Base-by-base conservation (phyloP, 495 filamentous ascomycete genomes). In the Amorphotheca resinae region DNA sequence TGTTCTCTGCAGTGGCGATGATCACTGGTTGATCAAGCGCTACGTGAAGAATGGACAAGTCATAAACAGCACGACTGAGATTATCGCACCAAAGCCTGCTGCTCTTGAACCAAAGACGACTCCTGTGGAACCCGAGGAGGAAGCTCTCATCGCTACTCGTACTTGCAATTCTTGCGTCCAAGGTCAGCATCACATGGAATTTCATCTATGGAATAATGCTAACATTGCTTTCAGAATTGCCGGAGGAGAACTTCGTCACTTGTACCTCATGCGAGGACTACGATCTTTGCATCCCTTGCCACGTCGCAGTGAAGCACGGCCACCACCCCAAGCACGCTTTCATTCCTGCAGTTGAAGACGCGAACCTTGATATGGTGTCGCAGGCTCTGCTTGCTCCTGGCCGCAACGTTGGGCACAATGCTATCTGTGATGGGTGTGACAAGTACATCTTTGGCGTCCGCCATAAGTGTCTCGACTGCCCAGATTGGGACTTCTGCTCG, bases 401-500 rank as follows among this genome's bases (percentile, higher is more conserved):
- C 38, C 84, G 89, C 41, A 80, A 82, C 56, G 70, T 77, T 55
- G 66, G 70, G 30, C 91, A 99, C 64, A 79, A 79, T 40, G 91
- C 91, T 31, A 78, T 93, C 50, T 99, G 91, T 57, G 91, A 99
- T 64, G 85, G 87, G 32, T 99, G 91, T 61, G 84, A 99, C 46
- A 80, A 82, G 70, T 74, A 72, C 53, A 93, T 98, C 53, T 71
- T 73, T 55, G 91, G 91, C 52, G 75, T 93, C 33, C 89, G 91
- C 52, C 82, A 96, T 74, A 99, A 99, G 72, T 99, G 91, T 65
- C 69, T 95, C 50, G 79, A 82, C 53, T 99, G 91, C 69, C 91
- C 93, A 22, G 91, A 99, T 57, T 99, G 84, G 84, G 91, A 99
- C 52, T 95, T 83, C 66, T 99, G 91, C 67, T 70, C 72, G n/a